Base-by-base conservation (phyloP, 2,329 filamentous ascomycete species). In the Cladorrhinum sp. region DNA sequence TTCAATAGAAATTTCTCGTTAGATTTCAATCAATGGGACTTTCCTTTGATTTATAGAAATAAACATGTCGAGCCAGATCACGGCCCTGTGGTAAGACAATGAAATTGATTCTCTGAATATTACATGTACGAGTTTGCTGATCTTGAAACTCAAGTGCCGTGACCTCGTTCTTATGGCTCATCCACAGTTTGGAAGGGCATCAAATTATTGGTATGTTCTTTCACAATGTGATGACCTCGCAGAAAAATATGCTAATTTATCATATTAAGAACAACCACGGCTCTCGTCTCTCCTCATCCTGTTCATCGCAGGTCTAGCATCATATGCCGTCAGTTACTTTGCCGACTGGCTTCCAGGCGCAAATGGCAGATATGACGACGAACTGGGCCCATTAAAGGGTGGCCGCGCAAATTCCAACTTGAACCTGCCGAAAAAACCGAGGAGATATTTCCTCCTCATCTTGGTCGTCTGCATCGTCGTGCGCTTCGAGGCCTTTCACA, bases 101-200 rank as follows among this genome's bases (percentile, higher is more conserved):
- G 9, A 38, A 13, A 38, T 45, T 25, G 16, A 56, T 53, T 20
- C 36, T 32, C 22, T 18, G 50, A 36, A 50, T n/a, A 27, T 22
- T 12, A 24, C 22, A 38, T 57, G 20, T 20, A 24, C 9, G 7
- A 5, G n/a, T 5, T 18, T 49, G 32, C 55, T 59, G 36, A 55
- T 50, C 36, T 29, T 27, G 27, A 7, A 12, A 22, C 50, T 0
- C 18, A 32, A 83, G 81, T 67, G 77, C 78, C 62, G 67, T 80
- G 13, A 66, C 74, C 50, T 81, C 79, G 2, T 81, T 83, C 68
- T 67, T 78, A 49, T 83, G 79, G 72, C 73, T 82, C 13, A 77
- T 75, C 2, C 72, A 76, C 62, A 78, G 75, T 6, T 68, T 81
- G 12, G 76, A 81, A 60, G 75, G 75, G 41, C 80, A 82, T 65